Conservation (phyloP, 2,329 filamentous ascomycete genomes). For the Hirsutella thompsonii region DNA sequence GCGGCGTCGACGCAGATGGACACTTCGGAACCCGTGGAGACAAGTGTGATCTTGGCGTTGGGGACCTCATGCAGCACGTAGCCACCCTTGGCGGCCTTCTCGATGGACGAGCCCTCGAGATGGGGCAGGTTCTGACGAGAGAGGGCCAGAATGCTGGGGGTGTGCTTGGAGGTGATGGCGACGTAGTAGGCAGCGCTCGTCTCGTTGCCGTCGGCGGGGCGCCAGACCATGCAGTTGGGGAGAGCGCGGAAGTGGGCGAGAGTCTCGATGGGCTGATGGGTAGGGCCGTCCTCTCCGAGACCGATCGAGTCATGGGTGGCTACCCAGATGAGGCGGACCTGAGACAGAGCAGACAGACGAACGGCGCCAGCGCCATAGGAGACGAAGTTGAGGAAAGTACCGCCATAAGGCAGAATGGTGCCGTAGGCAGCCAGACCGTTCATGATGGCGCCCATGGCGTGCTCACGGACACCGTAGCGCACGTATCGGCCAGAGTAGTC, state of each 20-base stretch:
- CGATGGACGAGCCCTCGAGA: conserved; percentile 85
- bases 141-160: conserved; percentile 84
- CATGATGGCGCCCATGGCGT: conserved; percentile 84
- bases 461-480: conserved; percentile 84
- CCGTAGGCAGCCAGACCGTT: conserved; percentile 95
- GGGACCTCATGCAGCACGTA: conserved; percentile 81
- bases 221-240: conserved; percentile 99
- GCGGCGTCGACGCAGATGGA: conserved; percentile 84
- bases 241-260: conserved; percentile 96
- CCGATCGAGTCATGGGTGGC: conserved; percentile 98
- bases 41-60: conserved; percentile 74
- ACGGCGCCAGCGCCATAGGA: conserved; percentile 94
- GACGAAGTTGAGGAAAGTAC: conserved; percentile 99
- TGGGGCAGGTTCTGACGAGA: conserved; percentile 98
- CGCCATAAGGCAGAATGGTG: conserved; percentile 82
- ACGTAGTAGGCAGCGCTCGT: conserved; percentile 96
- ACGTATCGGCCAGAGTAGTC: conserved; percentile 87
- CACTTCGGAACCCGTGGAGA: conserved; percentile 94
- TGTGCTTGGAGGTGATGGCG: conserved; percentile 77
- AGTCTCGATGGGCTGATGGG: conserved; percentile 98
- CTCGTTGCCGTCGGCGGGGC: conserved; percentile 97
- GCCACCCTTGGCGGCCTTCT: conserved; percentile 85
- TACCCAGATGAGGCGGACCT: conserved; percentile 84
- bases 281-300: conserved; percentile 96
- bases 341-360: conserved; percentile 85